Evolutionary conservation across 23 red algal genomes (phyloP).

Genomic region (Gracilaria domingensis): DNA sequence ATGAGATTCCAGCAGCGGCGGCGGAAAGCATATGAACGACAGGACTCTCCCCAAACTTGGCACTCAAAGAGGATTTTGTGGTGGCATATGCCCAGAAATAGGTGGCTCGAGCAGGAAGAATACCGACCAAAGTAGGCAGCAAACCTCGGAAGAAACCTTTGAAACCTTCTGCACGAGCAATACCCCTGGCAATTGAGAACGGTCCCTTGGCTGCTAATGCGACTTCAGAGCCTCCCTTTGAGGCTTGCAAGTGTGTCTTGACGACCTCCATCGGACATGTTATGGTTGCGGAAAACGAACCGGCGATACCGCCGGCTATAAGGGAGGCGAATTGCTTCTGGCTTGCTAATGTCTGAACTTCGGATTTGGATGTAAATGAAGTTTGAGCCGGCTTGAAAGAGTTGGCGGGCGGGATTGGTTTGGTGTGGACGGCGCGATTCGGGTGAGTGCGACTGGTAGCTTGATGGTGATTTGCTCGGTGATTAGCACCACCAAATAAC

Average conservation of each 20-base stretch:
- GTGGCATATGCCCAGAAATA: conserved; percentile 99
- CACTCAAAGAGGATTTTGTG: conserved; percentile 73
- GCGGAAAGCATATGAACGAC: conserved; percentile 90
- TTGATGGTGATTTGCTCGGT: not conserved
- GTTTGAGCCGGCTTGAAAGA: conserved; percentile 14
- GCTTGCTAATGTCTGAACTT: conserved; percentile 20
- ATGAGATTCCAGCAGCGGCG: conserved; percentile 88
- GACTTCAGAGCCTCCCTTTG: conserved; percentile 66
- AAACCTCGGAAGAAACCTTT: conserved; percentile 98
- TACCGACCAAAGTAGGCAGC: conserved; percentile 87
- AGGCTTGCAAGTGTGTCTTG: conserved; percentile 88
- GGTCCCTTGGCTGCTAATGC: conserved; percentile 67
- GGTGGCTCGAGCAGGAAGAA: conserved; percentile 92
- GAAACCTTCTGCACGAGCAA: conserved; percentile 83
- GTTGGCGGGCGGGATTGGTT: conserved; percentile 24
- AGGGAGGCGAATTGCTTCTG: conserved; percentile 95
- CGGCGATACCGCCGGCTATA: conserved; percentile 94
- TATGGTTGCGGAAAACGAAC: conserved; percentile 90
- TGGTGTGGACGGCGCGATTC: not conserved
- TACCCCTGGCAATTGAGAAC: conserved; percentile 73
- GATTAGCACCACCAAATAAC: conserved; percentile 13
- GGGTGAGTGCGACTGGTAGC: not conserved
- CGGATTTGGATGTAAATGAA: not conserved
- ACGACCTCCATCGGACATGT: conserved; percentile 99
- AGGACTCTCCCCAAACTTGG: conserved; percentile 78